Evolutionary conservation across 1,139 yeast genomes (phyloP), one percentile per base, ranked within the genome.

Genomic region (Candida smagusa): DNA sequence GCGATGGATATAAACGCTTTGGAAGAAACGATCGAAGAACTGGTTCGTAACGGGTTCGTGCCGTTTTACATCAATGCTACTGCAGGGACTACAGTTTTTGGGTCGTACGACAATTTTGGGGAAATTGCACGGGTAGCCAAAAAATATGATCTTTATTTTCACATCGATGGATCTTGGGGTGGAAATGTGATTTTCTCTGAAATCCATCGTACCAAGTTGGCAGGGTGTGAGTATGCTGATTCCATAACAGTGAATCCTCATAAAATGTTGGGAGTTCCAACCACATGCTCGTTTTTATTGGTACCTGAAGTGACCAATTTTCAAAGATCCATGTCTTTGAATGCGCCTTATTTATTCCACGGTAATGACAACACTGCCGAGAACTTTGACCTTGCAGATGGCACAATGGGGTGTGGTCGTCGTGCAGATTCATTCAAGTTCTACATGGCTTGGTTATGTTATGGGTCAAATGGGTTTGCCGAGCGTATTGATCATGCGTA

Each of bases 331-430:
- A 85, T 85, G 69, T 81, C 94, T 2, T 65, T 87, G 37, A 66
- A 74, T 33, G 96, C 96, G 0, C 94, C 95, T 2, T 87, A 87
- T 53, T 65, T 87, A 34, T 87, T 86, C 72, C 96, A 87, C 53
- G 78, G 79, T 27, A 70, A 65, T 8, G 68, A 59, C 31, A 68
- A 61, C 30, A 72, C 64, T 12, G 71, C 62, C 9, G 87, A 81
- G 45, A 79, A 80, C 56, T 84, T 68, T 53, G 96, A 87, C 50
- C 71, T 87, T 43, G 96, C 94, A 0, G 94, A 86, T 54, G 95
- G 95, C 7, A 87, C 96, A 6, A 83, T 87, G 94, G 95, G 95
- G 6, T 87, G 96, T 57, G 96, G 96, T 6, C 76, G 96, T 49
- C 72, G 96, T 38, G 81, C 94, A 0, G 96, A 87, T 58, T 77